These are phyloP conservation scores for Quercus suber DNA, from an alignment of 306 rosid genomes.

Conservation along the genomic window DNA sequence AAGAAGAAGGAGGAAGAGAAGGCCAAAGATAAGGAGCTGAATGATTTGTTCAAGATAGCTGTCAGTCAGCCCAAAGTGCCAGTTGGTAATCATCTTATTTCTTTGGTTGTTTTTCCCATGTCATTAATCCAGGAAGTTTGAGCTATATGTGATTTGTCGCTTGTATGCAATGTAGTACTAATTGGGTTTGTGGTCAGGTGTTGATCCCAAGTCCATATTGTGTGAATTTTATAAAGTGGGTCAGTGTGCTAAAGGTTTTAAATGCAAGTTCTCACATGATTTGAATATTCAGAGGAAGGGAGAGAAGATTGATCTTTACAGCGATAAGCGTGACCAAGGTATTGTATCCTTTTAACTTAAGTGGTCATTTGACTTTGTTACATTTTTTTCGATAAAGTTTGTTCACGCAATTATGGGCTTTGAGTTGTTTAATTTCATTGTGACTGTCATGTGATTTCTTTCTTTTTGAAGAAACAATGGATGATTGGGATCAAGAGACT, in stretches of 20 bases:
- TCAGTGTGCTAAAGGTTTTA: conserved; percentile 91
- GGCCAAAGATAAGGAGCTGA: conserved; percentile 90
- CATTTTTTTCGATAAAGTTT: not conserved
- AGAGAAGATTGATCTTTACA: conserved; percentile 91
- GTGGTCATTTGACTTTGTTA: not conserved
- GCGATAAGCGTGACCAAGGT: conserved; percentile 87
- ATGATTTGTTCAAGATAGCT: conserved; percentile 88
- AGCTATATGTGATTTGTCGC: not conserved
- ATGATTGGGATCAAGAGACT: conserved; percentile 97
- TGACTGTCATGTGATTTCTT: not conserved
- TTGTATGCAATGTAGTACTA: not conserved
- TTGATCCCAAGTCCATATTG: conserved; percentile 92
- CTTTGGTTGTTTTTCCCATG: not conserved
- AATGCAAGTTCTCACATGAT: conserved; percentile 98
- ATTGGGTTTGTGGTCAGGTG: conserved; percentile 54
- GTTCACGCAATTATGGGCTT: not conserved
- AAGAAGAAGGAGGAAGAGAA: conserved; percentile 97
- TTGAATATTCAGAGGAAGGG: conserved; percentile 98
- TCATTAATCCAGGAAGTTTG: not conserved
- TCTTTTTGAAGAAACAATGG: conserved; percentile 67
- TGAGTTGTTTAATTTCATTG: not conserved
- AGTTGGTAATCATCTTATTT: conserved; percentile 38
- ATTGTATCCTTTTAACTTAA: conserved; percentile 4
- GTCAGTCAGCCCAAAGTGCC: conserved; percentile 96
- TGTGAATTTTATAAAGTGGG: conserved; percentile 93